Evolutionary conservation across 352 stramenopile species (phyloP).

Genomic region (Phytophthora tentaculata): DNA sequence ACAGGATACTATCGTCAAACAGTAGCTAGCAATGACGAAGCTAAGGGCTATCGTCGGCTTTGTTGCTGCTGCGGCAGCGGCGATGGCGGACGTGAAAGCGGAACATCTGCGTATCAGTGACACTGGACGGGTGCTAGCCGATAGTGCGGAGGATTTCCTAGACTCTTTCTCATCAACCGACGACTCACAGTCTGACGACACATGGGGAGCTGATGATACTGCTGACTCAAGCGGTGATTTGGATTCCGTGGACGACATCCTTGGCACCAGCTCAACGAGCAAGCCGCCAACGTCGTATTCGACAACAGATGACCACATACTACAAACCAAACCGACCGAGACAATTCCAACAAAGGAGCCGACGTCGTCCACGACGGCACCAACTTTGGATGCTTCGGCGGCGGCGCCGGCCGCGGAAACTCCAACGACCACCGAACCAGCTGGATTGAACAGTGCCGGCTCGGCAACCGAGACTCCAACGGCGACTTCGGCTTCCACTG

Average conservation of each 20-base stretch:
- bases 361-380: background rate
- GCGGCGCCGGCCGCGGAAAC: too few species aligned
- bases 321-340: background rate
- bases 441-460: too few species aligned
- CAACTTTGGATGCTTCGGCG: background rate
- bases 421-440: background rate
- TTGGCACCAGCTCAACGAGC: background rate
- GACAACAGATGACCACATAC: too few species aligned
- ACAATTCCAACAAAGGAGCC: background rate
- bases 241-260: conserved; percentile 1
- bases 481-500: too few species aligned
- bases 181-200: background rate
- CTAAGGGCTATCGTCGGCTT: conserved; percentile 18
- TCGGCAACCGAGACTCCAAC: too few species aligned
- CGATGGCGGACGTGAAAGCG: conserved; percentile 1
- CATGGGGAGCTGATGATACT: background rate
- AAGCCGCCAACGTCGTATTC: too few species aligned
- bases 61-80: background rate
- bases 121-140: conserved; percentile 4
- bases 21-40: conserved; percentile 20
- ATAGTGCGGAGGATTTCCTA: conserved; percentile 9
- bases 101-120: conserved; percentile 14
- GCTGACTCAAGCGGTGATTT: background rate
- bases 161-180: conserved; percentile 6
- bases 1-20: background rate